Evolutionary conservation across 805 yeast genomes (phyloP), one percentile per base, ranked within the genome.

Genomic region (Saturnispora ahearnii): DNA sequence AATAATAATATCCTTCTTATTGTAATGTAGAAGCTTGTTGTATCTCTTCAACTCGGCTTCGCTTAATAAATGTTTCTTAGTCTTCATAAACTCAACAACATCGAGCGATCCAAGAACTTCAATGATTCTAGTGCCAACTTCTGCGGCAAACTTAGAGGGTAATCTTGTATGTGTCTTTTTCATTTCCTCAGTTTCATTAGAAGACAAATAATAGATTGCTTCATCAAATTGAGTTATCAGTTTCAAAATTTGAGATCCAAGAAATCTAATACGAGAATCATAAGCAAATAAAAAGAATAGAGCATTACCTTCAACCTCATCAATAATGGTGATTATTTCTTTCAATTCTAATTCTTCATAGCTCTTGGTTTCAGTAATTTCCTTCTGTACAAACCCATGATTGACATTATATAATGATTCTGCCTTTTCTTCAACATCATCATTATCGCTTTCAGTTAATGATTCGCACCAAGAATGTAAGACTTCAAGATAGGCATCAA

Each of bases 291-390:
- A 69, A 60, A 95, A 91, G 59, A 87, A 93, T 30, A 93, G 67
- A 0, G 96, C 99, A 61, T 90, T 87, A 0, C 99, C 97, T 65
- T 93, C 99, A 9, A 91, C 87, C 54, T 91, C 97, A 64, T 93
- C 98, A 44, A 93, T 82, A 0, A 86, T 84, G 0, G 96, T 84
- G 54, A 87, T 81, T 15, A 88, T 80, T 44, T 80, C 81, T 56
- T 86, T 87, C 76, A 87, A 73, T 60, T 86, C 91, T 34, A 86
- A 64, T 51, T 81, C 86, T 54, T 84, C 89, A 47, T 71, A 72
- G 3, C 70, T 73, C 12, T 69, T 69, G 33, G 69, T 65, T 53
- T 72, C 72, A 45, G 69, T 73, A 26, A 76, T 70, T 50, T 75
- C 68, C 42, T 62, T 62, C 45, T 64, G 67, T 7, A 61, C 66